These are phyloP conservation scores for Cercophora samala DNA, from an alignment of 495 filamentous ascomycete genomes.

Conservation along the genomic window DNA sequence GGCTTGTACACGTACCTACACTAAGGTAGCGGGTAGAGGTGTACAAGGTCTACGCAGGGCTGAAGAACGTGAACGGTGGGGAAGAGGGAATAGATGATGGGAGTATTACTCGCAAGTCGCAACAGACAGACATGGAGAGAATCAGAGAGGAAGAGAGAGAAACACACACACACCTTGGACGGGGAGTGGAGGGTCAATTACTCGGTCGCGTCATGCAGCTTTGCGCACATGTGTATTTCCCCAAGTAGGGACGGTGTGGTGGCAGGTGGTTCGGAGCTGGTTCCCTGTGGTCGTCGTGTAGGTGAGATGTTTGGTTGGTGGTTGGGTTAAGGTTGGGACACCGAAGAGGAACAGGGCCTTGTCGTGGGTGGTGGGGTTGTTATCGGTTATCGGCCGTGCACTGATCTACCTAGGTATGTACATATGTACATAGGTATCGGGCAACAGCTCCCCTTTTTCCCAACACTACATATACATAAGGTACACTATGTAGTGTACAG, in stretches of 20 bases:
- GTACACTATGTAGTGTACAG: no score
- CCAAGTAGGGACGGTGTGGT: background rate
- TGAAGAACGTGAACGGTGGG: conserved; percentile 6
- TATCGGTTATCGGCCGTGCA: background rate
- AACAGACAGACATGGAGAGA: background rate
- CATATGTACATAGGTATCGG: no score
- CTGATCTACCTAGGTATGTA: no score
- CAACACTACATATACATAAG: background rate
- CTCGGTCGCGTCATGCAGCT: background rate
- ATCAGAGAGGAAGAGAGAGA: no score
- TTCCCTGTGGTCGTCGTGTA: background rate
- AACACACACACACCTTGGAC: background rate
- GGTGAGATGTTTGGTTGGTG: conserved; percentile 9
- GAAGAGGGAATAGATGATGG: no score
- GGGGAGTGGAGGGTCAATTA: background rate
- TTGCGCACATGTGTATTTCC: background rate
- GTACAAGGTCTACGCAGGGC: background rate
- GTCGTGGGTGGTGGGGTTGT: conserved; percentile 9
- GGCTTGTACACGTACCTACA: conserved; percentile 1
- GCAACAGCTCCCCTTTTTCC: background rate
- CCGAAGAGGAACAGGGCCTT: background rate
- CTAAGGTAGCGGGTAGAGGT: background rate
- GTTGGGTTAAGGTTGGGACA: conserved; percentile 25
- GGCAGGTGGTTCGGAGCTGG: conserved; percentile 5
- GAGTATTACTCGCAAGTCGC: no score